Evolutionary conservation across 371 early-diverging fungal genomes (phyloP).

Genomic region (Nematocida sp.): DNA sequence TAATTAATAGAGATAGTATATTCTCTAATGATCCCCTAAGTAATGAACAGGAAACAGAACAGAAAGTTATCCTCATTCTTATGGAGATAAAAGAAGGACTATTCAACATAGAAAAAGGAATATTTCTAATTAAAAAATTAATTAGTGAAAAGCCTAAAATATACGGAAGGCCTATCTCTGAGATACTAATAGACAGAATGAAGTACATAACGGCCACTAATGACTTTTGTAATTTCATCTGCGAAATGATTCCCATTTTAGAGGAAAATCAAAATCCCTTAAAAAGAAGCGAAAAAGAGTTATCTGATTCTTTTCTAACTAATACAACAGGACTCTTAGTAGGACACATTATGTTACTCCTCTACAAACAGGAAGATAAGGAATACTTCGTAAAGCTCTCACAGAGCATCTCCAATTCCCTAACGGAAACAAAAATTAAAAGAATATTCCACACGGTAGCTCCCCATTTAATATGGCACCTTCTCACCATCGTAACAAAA

Average conservation of each 20-base stretch:
- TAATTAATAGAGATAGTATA: slow-evolving; percentile 7
- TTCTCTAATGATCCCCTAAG: background rate
- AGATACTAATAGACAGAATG: slow-evolving; percentile 16
- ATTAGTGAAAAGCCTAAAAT: background rate
- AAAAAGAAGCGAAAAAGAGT: background rate
- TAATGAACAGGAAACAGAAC: background rate
- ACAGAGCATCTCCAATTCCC: background rate
- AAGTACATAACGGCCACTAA: slow-evolving; percentile 25
- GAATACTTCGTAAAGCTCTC: background rate
- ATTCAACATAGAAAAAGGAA: slow-evolving; percentile 45
- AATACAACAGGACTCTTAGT: slow-evolving; percentile 37
- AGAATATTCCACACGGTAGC: slow-evolving; percentile 21
- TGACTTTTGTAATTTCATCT: slow-evolving; percentile 15
- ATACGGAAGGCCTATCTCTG: background rate
- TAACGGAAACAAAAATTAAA: background rate
- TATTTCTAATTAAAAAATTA: slow-evolving; percentile 8
- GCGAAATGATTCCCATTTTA: slow-evolving; percentile 20
- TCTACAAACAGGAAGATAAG: slow-evolving; percentile 15
- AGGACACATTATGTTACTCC: slow-evolving; percentile 17
- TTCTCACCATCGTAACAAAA: slow-evolving; percentile 9
- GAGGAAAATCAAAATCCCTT: background rate
- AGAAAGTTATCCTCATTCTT: background rate
- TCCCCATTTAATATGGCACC: slow-evolving; percentile 8
- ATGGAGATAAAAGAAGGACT: slow-evolving; percentile 48
- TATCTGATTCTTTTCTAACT: background rate